Evolutionary conservation across 2,329 filamentous ascomycete genomes (phyloP).

Genomic region (Nemania sp.): DNA sequence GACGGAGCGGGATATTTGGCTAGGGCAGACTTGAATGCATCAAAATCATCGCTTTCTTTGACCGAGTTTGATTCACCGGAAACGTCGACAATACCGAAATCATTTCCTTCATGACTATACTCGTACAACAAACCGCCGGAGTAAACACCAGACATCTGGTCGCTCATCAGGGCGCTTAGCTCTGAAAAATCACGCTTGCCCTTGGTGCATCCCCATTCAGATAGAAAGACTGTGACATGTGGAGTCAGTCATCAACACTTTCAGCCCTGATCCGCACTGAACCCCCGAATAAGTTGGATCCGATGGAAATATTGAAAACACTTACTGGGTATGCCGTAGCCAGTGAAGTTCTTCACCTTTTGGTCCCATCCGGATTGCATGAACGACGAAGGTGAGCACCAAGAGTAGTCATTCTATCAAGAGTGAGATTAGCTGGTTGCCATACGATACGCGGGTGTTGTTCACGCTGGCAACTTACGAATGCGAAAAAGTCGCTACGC

Average conservation of each 20-base stretch:
- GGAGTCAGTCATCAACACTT: neutral
- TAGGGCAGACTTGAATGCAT: constrained; percentile 54
- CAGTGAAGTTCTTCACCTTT: constrained; percentile 85
- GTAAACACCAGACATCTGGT: constrained; percentile 85
- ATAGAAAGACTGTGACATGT: constrained; percentile 71
- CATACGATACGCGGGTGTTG: neutral
- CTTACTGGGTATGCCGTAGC: constrained; percentile 75
- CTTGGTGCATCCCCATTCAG: constrained; percentile 88
- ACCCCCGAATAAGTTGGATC: too few relatives aligned
- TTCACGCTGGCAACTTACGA: constrained; percentile 47
- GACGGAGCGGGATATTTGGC: constrained; percentile 55
- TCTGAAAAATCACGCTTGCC: constrained; percentile 83
- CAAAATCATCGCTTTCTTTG: constrained; percentile 66
- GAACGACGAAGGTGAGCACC: constrained; percentile 74
- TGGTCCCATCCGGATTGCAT: constrained; percentile 76
- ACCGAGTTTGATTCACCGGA: constrained; percentile 56
- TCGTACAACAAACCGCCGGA: constrained; percentile 97
- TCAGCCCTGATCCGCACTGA: too few relatives aligned
- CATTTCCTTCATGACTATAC: constrained; percentile 79
- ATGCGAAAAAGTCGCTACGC: constrained; percentile 86
- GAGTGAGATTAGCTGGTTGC: constrained; percentile 24
- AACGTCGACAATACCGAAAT: constrained; percentile 79
- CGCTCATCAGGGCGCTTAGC: constrained; percentile 75
- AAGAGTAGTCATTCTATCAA: constrained; percentile 77
- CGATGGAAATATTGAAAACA: neutral